Evolutionary conservation across 1,284 basidiomycete species (phyloP), one percentile per base, ranked within the genome.

Genomic region (Puccinia polysora): DNA sequence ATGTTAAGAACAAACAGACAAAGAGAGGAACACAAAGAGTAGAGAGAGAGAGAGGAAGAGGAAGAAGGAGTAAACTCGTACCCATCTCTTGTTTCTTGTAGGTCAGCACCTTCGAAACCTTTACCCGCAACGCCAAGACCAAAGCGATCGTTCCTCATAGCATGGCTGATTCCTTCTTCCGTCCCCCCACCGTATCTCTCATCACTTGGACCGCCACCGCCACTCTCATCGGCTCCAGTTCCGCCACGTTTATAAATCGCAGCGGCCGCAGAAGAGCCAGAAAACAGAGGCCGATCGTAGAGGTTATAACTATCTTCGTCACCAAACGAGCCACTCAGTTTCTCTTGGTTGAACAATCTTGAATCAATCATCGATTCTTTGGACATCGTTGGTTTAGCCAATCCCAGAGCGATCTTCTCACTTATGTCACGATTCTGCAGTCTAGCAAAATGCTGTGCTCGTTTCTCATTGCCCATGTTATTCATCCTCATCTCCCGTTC

Each of bases 401-500:
- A 85, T 40, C 96, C 96, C 23, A 98, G 86, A 1, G 96, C 96
- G 69, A 99, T 89, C 84, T 99, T 98, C 81, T 99, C 96, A 0
- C 95, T 97, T 60, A 99, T 97, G 79, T 98, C 96, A 77, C 96
- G 89, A 80, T 98, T 97, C 82, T 93, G 93, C 79, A 74, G 97
- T 90, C 89, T 86, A 28, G 94, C 91, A 69, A 98, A 84, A 84
- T 91, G 88, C 83, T 96, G 96, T 28, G 96, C 93, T 5, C 96
- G 86, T 80, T 92, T 90, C 81, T 98, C 96, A 40, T 88, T 87
- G 43, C 96, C 96, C 96, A 99, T 99, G 79, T 97, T 97, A 81
- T 86, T 93, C 93, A 98, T 96, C 73, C 96, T 86, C 87, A 98
- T 87, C 82, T 99, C 95, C 65, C 95, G 87, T 82, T 98, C 94